Conservation (phyloP, 306 rosid species). For the Cicer pinnatifidum region DNA sequence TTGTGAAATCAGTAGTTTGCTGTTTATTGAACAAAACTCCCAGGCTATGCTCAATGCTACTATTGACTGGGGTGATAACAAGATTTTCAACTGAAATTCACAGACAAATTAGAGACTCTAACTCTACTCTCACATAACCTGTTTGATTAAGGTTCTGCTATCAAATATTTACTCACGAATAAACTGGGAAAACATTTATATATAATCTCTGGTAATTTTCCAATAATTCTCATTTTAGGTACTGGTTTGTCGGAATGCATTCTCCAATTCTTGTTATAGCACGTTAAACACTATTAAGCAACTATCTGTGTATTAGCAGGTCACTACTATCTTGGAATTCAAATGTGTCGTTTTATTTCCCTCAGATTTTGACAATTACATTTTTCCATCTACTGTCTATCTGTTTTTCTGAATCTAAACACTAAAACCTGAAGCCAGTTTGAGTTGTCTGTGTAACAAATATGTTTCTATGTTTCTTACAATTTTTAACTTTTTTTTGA, state of each 20-base stretch:
- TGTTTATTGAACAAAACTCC: too few relatives aligned
- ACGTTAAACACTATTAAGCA: not conserved
- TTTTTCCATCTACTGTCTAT: constrained; percentile 24
- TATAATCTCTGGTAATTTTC: not conserved
- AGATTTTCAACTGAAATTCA: not conserved
- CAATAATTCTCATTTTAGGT: constrained; percentile 16
- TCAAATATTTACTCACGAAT: constrained; percentile 18
- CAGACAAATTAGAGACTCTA: not conserved
- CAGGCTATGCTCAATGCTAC: not conserved
- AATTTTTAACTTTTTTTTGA: constrained; percentile 47
- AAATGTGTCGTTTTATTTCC: not conserved
- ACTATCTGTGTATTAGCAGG: constrained; percentile 7
- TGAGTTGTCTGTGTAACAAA: constrained; percentile 34
- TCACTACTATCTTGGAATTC: constrained; percentile 22
- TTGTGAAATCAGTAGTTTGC: not conserved
- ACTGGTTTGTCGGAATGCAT: constrained; percentile 24
- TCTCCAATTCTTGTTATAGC: constrained; percentile 15
- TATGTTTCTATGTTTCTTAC: constrained; percentile 40
- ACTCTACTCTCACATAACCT: not conserved
- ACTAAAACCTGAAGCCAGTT: constrained; percentile 23
- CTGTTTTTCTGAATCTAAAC: constrained; percentile 28
- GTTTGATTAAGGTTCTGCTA: not conserved
- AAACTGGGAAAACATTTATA: constrained; percentile 27
- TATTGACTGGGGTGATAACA: not conserved
- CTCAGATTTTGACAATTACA: constrained; percentile 7